A percentile compares a stretch with the other conserved stretches of the same genome.
phyloP scores from a whole-genome alignment of 2,329 filamentous ascomycete species.

The Curvularia verruculosa region DNA sequence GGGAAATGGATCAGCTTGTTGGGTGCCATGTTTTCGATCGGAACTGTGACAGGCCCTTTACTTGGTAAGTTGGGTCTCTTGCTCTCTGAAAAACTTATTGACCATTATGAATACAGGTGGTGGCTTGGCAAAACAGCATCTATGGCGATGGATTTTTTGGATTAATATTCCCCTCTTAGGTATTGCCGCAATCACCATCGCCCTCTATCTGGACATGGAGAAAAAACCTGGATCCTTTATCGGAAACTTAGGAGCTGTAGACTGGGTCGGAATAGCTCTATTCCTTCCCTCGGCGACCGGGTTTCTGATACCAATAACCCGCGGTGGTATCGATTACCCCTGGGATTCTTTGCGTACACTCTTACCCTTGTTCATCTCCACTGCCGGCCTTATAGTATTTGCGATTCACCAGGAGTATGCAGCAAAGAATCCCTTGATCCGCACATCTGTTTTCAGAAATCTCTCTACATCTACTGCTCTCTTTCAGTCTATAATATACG shows the following conservation, averaged over 20 bases:
- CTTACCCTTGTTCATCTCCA: conserved; percentile 49
- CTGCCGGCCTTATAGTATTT: not conserved
- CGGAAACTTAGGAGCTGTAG: conserved; percentile 41
- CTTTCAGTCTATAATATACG: too few relatives aligned
- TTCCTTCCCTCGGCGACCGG: conserved; percentile 47
- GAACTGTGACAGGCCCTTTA: conserved; percentile 58
- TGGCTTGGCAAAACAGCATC: conserved; percentile 57
- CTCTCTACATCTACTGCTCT: not conserved
- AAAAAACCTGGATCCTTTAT: conserved; percentile 27
- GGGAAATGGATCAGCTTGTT: conserved; percentile 51
- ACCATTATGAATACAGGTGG: conserved; percentile 48
- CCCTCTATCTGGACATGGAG: conserved; percentile 30
- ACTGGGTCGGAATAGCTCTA: conserved; percentile 53
- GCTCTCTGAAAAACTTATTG: too few relatives aligned
- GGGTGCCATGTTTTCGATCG: conserved; percentile 59
- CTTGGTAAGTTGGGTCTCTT: conserved; percentile 45
- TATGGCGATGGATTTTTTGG: conserved; percentile 70
- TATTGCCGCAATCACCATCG: conserved; percentile 30
- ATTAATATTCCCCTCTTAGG: conserved; percentile 64
- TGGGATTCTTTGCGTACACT: conserved; percentile 52
- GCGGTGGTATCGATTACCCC: conserved; percentile 49
- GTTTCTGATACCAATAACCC: conserved; percentile 53
- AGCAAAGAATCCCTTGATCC: not conserved
- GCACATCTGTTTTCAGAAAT: not conserved
- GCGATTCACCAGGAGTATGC: not conserved